Evolutionary conservation across 768 basidiomycete genomes (phyloP).

Genomic region (Rhodotorula kratochvilovae): DNA sequence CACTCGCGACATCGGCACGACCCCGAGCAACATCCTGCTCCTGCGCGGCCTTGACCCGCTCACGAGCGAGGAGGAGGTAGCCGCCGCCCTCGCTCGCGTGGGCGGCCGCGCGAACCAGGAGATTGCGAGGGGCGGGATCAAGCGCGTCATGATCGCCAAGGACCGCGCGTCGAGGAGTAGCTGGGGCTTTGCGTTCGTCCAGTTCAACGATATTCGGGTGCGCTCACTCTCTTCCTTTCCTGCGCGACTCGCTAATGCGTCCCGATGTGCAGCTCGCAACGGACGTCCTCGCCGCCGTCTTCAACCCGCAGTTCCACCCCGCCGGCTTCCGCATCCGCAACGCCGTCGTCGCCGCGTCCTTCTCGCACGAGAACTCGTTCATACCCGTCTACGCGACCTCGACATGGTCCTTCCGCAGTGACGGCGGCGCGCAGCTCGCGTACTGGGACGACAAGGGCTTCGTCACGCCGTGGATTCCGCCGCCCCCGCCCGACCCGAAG

Average conservation of each 20-base stretch:
- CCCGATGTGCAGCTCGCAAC: constrained; percentile 63
- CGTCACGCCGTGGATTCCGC: constrained; percentile 48
- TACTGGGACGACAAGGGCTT: constrained; percentile 86
- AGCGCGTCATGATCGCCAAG: constrained; percentile 78
- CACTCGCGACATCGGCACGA: constrained; percentile 87
- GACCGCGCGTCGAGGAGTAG: constrained; percentile 81
- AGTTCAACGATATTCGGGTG: constrained; percentile 80
- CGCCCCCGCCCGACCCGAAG: not conserved
- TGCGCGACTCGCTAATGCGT: not conserved
- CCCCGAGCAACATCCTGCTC: constrained; percentile 72
- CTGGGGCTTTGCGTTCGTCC: constrained; percentile 91
- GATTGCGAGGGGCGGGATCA: constrained; percentile 63
- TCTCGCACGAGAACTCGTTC: constrained; percentile 59
- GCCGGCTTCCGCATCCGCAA: constrained; percentile 90
- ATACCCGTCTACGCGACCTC: constrained; percentile 38
- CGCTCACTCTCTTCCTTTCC: constrained; percentile 36
- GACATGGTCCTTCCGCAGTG: constrained; percentile 38
- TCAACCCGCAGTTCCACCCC: constrained; percentile 81
- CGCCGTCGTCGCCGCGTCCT: constrained; percentile 82
- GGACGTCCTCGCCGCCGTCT: constrained; percentile 71
- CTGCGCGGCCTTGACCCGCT: constrained; percentile 85
- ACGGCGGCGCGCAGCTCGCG: constrained; percentile 35
- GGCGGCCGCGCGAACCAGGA: constrained; percentile 55
- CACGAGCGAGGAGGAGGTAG: constrained; percentile 80
- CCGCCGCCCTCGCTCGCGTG: constrained; percentile 73